Percentiles rank a stretch among this genome's conserved stretches.
Evolutionary conservation across 352 stramenopile species (phyloP).

Genomic region (Blastocystis sp.): DNA sequence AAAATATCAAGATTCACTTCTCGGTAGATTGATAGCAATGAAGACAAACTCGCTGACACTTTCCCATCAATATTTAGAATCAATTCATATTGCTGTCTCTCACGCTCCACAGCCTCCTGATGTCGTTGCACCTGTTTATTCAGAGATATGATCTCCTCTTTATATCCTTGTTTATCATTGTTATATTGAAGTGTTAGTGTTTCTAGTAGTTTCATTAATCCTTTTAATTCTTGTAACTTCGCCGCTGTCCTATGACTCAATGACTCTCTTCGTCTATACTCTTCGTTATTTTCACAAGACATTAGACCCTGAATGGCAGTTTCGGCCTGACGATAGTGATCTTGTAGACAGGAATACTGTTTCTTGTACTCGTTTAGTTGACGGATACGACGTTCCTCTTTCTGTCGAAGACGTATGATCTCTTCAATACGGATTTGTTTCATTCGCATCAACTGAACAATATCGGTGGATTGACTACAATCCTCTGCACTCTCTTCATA

Average conservation of each 20-base stretch:
- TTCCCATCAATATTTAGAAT: slow-evolving; percentile 24
- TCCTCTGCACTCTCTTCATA: not conserved
- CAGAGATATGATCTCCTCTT: slow-evolving; percentile 1
- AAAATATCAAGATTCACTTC: slow-evolving; percentile 51
- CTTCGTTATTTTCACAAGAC: not conserved
- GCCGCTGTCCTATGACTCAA: slow-evolving; percentile 4
- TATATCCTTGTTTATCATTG: not conserved
- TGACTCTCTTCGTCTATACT: not conserved
- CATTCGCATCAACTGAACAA: slow-evolving; percentile 25
- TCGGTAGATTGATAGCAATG: slow-evolving; percentile 26
- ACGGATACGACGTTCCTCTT: not conserved
- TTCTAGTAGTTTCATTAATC: slow-evolving; percentile 34
- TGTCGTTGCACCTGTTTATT: not conserved
- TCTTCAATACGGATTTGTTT: slow-evolving; percentile 15
- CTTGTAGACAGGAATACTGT: not conserved
- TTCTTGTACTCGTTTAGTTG: not conserved
- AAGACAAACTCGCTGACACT: not conserved
- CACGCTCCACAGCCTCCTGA: not conserved
- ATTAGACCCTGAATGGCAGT: not conserved
- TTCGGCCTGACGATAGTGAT: slow-evolving; percentile 21
- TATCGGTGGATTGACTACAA: not conserved
- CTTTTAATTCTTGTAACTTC: slow-evolving; percentile 42
- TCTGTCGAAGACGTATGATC: not conserved
- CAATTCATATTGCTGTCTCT: slow-evolving; percentile 17
- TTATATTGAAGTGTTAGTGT: slow-evolving; percentile 13